Evolutionary conservation across 164 flowering plant species (phyloP), one percentile per base, ranked within the genome.

Genomic region (Buxus sempervirens): DNA sequence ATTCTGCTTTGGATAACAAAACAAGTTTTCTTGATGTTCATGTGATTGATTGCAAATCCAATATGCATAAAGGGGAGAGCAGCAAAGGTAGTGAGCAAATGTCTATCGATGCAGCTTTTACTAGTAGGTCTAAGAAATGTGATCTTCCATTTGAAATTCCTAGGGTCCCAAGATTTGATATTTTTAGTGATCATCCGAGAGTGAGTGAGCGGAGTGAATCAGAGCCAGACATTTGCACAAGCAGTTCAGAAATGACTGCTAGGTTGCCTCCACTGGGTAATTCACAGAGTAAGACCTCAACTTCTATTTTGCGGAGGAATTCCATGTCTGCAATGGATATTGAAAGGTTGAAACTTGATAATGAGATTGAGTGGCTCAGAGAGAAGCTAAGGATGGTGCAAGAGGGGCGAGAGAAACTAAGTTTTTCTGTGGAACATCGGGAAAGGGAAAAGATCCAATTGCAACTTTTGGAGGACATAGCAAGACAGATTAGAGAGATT

Each of bases 361-460:
- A 62, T 73, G 97, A 94, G 77, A 89, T 94, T 64, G 91, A 72
- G 54, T 70, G 85, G 84, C 89, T 91, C 20, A 80, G 79, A 73
- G 96, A 86, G 76, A 85, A 85, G 77, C 69, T 94, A 21, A 87
- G 72, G 83, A 65, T 73, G 27, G 85, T 94, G 54, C 93, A 90
- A 72, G 78, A 82, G 74, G 91, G 87, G 72, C 85, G 92, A 75
- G 89, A 85, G 74, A 91, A 83, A 77, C 87, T 94, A 51, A 84
- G 75, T 64, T 15, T 82, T 75, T 79, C 93, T 4, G 62, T 76
- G 54, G 89, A 82, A 55, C 76, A 72, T 62, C 73, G 53, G 48
- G 96, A 88, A 66, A 82, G 78, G 68, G 90, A 80, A 59, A 84
- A 80, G 27, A 12, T 72, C 54, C 89, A 86, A 69, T 60, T 86